Percentiles rank a stretch among this genome's conserved stretches.
These are phyloP conservation scores for Pistacia atlantica DNA, from an alignment of 345 rosid species.

Conservation along the genomic window DNA sequence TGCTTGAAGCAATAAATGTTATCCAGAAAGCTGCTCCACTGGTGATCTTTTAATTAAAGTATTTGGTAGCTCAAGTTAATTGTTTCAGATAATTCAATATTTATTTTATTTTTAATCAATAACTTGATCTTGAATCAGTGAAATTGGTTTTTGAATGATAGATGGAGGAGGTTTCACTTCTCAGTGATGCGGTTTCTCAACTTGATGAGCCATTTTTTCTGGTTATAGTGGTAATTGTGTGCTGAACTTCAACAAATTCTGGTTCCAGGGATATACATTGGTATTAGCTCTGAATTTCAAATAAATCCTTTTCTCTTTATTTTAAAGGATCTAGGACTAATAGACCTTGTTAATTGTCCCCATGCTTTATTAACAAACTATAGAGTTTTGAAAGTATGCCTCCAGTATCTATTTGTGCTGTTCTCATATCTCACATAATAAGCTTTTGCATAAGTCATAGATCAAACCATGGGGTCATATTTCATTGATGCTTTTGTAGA, in stretches of 20 bases:
- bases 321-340: slow-evolving; percentile 33
- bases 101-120: slow-evolving; percentile 19
- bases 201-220: slow-evolving; percentile 94
- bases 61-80: slow-evolving; percentile 53
- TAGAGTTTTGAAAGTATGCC: slow-evolving; percentile 11
- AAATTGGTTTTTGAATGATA: slow-evolving; percentile 41
- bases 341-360: slow-evolving; percentile 8
- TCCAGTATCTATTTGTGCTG: background rate
- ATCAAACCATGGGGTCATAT: slow-evolving; percentile 12
- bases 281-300: slow-evolving; percentile 90
- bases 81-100: slow-evolving; percentile 30
- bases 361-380: slow-evolving; percentile 19
- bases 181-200: slow-evolving; percentile 81
- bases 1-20: slow-evolving; percentile 62
- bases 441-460: background rate
- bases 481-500: background rate
- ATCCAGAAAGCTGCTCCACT: slow-evolving; percentile 86
- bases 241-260: slow-evolving; percentile 97
- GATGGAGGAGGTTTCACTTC: slow-evolving; percentile 98
- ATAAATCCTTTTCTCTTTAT: slow-evolving; percentile 34
- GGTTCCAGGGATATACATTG: slow-evolving; percentile 93
- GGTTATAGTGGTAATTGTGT: slow-evolving; percentile 99
- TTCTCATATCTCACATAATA: background rate
- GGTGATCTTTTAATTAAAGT: slow-evolving; percentile 67
- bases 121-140: slow-evolving; percentile 39